Evolutionary conservation across 148 eudicot species (phyloP), one percentile per base, ranked within the genome.

Genomic region (Cornus suecica): DNA sequence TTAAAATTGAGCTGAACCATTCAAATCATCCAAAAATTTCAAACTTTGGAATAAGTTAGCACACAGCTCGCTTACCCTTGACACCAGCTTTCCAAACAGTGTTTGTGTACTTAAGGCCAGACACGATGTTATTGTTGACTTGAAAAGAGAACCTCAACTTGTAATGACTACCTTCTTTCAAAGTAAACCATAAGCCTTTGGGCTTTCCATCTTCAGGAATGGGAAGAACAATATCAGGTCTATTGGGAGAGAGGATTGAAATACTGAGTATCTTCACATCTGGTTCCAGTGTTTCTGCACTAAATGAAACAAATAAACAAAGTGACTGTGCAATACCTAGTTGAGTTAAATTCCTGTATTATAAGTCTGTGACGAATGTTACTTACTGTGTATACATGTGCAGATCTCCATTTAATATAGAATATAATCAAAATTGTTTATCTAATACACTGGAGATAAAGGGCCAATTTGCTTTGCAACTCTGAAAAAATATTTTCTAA

Each of bases 91-190:
- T 90, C 93, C 93, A 87, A 4, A 90, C 93, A 20, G 85, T 80
- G 77, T 90, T 90, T 22, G 80, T 83, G 86, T 88, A 90, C 80
- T 86, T 88, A 14, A 90, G 89, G 32, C 94, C 94, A 0, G 84
- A 78, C 14, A 88, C 94, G 66, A 90, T 88, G 86, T 90, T 90
- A 70, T 85, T 74, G 71, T 75, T 74, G 66, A 90, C 94, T 75
- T 78, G 86, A 79, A 90, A 90, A 18, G 87, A 81, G 81, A 90
- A 90, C 74, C 80, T 84, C 82, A 90, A 80, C 66, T 82, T 84
- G 86, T 90, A 90, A 48, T 20, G 86, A 67, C 91, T 86, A 68
- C 90, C 91, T 85, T 90, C 94, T 80, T 90, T 90, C 56, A 90
- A 78, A 3, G 91, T 88, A 82, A 90, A 90, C 94, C 94, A 90